Base-by-base conservation (phyloP, 352 stramenopile species). In the Peronospora farinosa region DNA sequence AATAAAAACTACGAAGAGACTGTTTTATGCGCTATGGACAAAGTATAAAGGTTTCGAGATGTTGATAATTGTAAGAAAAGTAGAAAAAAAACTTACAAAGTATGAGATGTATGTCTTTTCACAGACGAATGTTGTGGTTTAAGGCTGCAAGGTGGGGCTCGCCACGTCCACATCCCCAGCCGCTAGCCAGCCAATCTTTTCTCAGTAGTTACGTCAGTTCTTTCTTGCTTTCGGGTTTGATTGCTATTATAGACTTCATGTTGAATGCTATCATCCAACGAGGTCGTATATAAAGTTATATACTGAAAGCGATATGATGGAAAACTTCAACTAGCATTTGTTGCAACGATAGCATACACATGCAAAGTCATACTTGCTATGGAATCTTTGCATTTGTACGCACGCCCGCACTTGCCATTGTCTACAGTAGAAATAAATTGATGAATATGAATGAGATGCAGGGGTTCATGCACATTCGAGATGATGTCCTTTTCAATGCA, bases 181-280 rank as follows among this genome's bases (percentile, higher is more conserved):
- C 56, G 51, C 43, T 56, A 61, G 50, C 61, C 61, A 69, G 60
- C 56, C 60, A 69, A 69, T 69, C 56, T 69, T 69, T 63, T 63
- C 55, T 40, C 35, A 61, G 40, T 65, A 39, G 45, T 66, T 69
- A 49, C 52, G 53, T 50, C n/a, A 44, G 40, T 61, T 51, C 40
- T 55, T 65, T 40, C 46, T 60, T 15, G 32, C 35, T 60, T 65
- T 33, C 32, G 38, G 33, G 39, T 43, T 42, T 30, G 39, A 40
- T 56, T 56, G 45, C 45, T 46, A 48, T 15, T 13, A 48, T 4
- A 15, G 38, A 48, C 23, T 27, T 27, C 3, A 27, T 27, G 23
- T 27, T 27, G 0, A 27, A 2, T 27, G 6, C 2, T 7, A 5
- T 27, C 23, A 27, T 5, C 23, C 23, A 27, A 27, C 23, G 3